phyloP scores from a whole-genome alignment of 371 early-diverging fungal genomes.

The Apophysomyces elegans region DNA sequence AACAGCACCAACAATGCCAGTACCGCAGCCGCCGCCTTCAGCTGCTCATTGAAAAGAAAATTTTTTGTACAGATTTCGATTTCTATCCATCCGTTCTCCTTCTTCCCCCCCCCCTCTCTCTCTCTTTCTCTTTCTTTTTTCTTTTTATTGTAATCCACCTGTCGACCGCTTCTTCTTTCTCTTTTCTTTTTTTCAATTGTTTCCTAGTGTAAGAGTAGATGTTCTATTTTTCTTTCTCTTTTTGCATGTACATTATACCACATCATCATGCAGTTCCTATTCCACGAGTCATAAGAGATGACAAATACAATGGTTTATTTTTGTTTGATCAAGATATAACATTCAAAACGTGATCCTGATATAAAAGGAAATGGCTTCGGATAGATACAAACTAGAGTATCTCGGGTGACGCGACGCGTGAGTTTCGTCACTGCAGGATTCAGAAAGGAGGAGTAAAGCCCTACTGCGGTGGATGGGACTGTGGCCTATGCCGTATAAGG shows the following conservation, averaged over 20 bases:
- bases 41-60: not conserved
- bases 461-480: no score
- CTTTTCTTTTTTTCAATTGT: not conserved
- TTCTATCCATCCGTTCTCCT: not conserved
- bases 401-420: no score
- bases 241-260: conserved; percentile 4
- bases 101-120: not conserved
- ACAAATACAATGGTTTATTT: no score
- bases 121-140: not conserved
- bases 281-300: conserved; percentile 15
- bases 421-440: no score
- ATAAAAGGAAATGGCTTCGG: no score
- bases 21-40: conserved; percentile 2
- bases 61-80: not conserved
- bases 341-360: no score
- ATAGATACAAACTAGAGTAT: no score
- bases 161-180: no score
- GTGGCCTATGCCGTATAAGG: no score
- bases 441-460: no score
- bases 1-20: conserved; percentile 8
- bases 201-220: conserved; percentile 13
- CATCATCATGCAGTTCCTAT: not conserved
- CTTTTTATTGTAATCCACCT: not conserved
- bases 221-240: no score
- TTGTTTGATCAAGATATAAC: no score